Evolutionary conservation across 768 basidiomycete genomes (phyloP).

Genomic region (Pholiota conissans): DNA sequence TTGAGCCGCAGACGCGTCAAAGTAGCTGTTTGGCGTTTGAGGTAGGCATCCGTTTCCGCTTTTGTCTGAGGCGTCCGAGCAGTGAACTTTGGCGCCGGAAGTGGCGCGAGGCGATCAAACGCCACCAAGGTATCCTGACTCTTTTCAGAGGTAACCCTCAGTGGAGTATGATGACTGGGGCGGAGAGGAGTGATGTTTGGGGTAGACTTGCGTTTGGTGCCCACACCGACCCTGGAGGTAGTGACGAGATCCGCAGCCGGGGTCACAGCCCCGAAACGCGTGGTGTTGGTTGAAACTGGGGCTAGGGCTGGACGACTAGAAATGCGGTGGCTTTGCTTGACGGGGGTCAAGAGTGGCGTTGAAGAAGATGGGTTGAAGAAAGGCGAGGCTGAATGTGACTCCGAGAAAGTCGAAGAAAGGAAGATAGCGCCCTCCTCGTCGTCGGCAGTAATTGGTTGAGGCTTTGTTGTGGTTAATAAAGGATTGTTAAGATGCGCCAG

Average conservation of each 20-base stretch:
- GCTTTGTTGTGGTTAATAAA: conserved; percentile 34
- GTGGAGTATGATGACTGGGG: conserved; percentile 46
- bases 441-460: conserved; percentile 45
- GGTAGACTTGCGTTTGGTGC: conserved; percentile 69
- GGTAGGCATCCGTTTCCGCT: conserved; percentile 52
- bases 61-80: conserved; percentile 50
- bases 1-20: conserved; percentile 60
- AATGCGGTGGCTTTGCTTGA: conserved; percentile 47
- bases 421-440: conserved; percentile 63
- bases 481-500: conserved; percentile 34
- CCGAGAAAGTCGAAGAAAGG: conserved; percentile 43
- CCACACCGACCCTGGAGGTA: conserved; percentile 38
- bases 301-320: conserved; percentile 44
- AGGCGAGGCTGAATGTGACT: conserved; percentile 32
- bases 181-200: conserved; percentile 57
- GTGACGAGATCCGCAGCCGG: conserved; percentile 21
- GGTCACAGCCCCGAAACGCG: conserved; percentile 18
- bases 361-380: conserved; percentile 45
- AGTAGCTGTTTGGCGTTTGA: conserved; percentile 59
- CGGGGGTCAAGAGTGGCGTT: conserved; percentile 59
- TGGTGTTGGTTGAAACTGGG: conserved; percentile 32
- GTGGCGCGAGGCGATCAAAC: conserved; percentile 56
- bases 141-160: conserved; percentile 42
- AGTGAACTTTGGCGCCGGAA: conserved; percentile 51
- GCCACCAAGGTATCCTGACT: conserved; percentile 36